phyloP scores from a whole-genome alignment of 176 grass and related monocot genomes.

The Rhynchospora pubera region DNA sequence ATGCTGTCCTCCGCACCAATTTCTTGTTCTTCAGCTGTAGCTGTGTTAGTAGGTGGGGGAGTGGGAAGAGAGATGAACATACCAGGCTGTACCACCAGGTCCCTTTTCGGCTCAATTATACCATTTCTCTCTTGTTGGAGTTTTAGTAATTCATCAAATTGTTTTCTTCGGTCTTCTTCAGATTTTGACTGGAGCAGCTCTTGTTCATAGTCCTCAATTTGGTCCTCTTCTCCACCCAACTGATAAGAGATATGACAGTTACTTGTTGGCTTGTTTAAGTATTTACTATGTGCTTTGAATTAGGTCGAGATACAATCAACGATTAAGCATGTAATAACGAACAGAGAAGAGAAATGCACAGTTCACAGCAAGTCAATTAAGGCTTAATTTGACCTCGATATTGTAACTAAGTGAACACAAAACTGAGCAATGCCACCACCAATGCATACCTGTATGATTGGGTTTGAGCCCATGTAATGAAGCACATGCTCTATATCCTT shows the following conservation, averaged over 20 bases:
- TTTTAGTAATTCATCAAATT: conserved; percentile 44
- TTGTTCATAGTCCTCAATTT: conserved; percentile 41
- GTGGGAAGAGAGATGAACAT: conserved; percentile 59
- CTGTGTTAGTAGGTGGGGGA: neutral
- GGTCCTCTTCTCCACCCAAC: conserved; percentile 15
- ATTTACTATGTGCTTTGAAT: neutral
- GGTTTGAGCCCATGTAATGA: conserved; percentile 44
- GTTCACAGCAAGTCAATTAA: neutral
- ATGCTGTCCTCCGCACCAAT: conserved; percentile 17
- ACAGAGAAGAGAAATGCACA: neutral
- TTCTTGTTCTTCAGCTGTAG: conserved; percentile 7
- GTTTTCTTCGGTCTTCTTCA: conserved; percentile 52
- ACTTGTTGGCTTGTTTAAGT: neutral
- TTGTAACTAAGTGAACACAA: neutral
- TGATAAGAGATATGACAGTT: neutral
- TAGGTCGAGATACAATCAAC: neutral
- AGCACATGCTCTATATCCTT: conserved; percentile 86
- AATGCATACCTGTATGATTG: conserved; percentile 43
- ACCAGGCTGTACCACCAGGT: conserved; percentile 69
- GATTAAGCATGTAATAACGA: neutral
- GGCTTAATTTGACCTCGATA: neutral
- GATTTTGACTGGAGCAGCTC: conserved; percentile 49
- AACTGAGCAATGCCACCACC: neutral
- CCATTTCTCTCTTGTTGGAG: conserved; percentile 76
- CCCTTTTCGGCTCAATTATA: conserved; percentile 70